Percentiles rank a stretch among this genome's conserved stretches.
These are phyloP conservation scores for Vigna mungo DNA, from an alignment of 306 rosid genomes.

Conservation along the genomic window DNA sequence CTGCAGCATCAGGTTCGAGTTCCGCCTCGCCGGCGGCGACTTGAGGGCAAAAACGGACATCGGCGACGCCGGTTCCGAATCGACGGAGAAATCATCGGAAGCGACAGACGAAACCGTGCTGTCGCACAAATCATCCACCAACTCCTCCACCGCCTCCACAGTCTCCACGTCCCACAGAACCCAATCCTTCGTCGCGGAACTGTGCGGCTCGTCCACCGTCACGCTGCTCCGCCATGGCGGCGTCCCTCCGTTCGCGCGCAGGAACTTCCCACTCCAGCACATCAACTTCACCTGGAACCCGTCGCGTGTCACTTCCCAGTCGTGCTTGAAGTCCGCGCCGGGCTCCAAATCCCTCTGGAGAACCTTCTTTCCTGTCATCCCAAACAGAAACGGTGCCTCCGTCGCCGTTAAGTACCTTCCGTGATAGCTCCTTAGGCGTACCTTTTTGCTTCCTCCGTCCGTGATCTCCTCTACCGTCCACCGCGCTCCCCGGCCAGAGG, in stretches of 20 bases:
- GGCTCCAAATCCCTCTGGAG: constrained; percentile 46
- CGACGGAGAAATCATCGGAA: constrained; percentile 53
- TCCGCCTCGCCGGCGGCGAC: constrained; percentile 37
- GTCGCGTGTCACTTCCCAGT: constrained; percentile 80
- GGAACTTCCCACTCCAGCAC: constrained; percentile 74
- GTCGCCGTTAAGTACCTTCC: constrained; percentile 72
- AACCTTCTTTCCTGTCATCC: constrained; percentile 70
- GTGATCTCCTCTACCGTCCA: constrained; percentile 72
- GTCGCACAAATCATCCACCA: constrained; percentile 33
- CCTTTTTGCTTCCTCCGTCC: not conserved
- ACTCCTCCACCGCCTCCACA: constrained; percentile 44
- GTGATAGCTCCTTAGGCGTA: constrained; percentile 67
- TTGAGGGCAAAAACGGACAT: constrained; percentile 35
- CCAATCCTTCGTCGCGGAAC: constrained; percentile 62
- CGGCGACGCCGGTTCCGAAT: constrained; percentile 60
- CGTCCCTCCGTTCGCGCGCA: constrained; percentile 79
- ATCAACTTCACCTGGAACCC: constrained; percentile 75
- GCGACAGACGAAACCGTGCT: constrained; percentile 49
- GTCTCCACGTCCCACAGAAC: constrained; percentile 72
- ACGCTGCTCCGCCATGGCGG: constrained; percentile 90
- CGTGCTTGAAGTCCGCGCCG: constrained; percentile 44
- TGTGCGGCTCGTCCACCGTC: constrained; percentile 66
- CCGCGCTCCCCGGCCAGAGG: constrained; percentile 48
- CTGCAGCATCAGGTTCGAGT: constrained; percentile 36
- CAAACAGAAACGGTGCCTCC: constrained; percentile 57